Evolutionary conservation across 169 alveolate genomes (phyloP), one percentile per base, ranked within the genome.

Genomic region (Eimeria acervulina): DNA sequence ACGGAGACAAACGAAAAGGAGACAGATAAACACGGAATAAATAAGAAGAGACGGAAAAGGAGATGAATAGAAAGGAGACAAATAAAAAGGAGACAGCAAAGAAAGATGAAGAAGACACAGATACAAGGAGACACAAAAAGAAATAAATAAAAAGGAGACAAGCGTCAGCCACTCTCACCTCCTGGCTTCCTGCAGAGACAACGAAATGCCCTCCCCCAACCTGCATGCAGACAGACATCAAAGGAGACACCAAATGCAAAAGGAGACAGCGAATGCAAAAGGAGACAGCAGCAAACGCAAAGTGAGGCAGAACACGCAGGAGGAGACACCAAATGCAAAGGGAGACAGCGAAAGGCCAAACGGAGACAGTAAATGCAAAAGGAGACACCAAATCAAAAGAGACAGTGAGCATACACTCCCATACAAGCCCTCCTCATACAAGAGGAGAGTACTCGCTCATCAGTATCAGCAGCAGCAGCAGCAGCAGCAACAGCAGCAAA

Each of bases 401-500:
- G 66, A 47, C 55, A 47, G 55, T 47, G 5, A 47, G 12, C 5
- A 5, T 28, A 26, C n/a, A n/a, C n/a, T n/a, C n/a, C n/a, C n/a
- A n/a, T n/a, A n/a, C n/a, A n/a, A n/a, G n/a, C n/a, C n/a, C n/a
- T n/a, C n/a, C n/a, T n/a, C n/a, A n/a, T n/a, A n/a, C n/a, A 23
- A 66, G 76, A 66, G 76, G 76, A 23, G 40, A n/a, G n/a, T n/a
- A n/a, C n/a, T n/a, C n/a, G n/a, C n/a, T n/a, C 36, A 28, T 5
- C 36, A 66, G 76, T 17, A 26, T 5, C 15, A 28, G 76, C 40
- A 66, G 76, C 76, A 28, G 76, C 76, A 66, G 19, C 19, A 28
- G 76, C 76, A 66, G 76, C 76, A 66, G 76, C 76, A 66, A 66
- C 28, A 23, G 76, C 76, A 66, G 36, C 55, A 47, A n/a, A n/a